Percentiles rank a stretch among this genome's conserved stretches.
Conservation (phyloP, 2,329 filamentous ascomycete species). For the Tolypocladium amazonense region DNA sequence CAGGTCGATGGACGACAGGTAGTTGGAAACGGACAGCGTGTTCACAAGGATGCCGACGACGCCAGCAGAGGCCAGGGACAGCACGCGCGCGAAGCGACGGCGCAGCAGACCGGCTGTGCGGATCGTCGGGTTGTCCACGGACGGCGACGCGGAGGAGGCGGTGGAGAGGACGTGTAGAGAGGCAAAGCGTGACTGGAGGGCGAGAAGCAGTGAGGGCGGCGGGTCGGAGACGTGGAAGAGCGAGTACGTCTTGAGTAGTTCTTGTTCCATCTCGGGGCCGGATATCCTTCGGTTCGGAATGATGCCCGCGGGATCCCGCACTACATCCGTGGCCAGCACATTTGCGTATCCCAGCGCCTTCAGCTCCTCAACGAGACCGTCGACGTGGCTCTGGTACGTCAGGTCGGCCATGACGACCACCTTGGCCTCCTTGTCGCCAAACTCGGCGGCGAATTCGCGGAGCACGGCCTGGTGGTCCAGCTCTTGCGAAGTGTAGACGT, state of each 20-base stretch:
- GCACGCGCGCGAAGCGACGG: conserved; percentile 79
- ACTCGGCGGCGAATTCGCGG: conserved; percentile 56
- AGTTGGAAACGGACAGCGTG: conserved; percentile 85
- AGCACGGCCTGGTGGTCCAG: conserved; percentile 51
- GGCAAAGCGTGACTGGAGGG: conserved; percentile 71
- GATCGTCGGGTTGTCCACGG: conserved; percentile 31
- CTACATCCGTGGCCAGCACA: conserved; percentile 58
- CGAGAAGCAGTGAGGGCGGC: conserved; percentile 73
- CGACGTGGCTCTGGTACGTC: conserved; percentile 70
- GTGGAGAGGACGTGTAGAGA: conserved; percentile 71
- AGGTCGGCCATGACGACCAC: conserved; percentile 83
- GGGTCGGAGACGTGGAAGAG: conserved; percentile 81
- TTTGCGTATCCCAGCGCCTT: conserved; percentile 55
- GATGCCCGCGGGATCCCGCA: conserved; percentile 66
- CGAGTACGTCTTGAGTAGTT: conserved; percentile 54
- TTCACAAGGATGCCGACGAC: conserved; percentile 94
- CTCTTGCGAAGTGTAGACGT: conserved; percentile 71
- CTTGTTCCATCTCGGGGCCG: conserved; percentile 23
- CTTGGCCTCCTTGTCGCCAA: conserved; percentile 50
- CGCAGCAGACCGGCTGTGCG: conserved; percentile 52
- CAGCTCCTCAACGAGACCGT: conserved; percentile 43
- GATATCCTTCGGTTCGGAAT: conserved; percentile 73
- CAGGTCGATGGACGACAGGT: conserved; percentile 67
- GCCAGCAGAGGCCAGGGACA: conserved; percentile 67
- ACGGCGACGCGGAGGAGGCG: conserved; percentile 35